Base-by-base conservation (phyloP, 2,329 filamentous ascomycete species). In the Grosmannia clavigera region DNA sequence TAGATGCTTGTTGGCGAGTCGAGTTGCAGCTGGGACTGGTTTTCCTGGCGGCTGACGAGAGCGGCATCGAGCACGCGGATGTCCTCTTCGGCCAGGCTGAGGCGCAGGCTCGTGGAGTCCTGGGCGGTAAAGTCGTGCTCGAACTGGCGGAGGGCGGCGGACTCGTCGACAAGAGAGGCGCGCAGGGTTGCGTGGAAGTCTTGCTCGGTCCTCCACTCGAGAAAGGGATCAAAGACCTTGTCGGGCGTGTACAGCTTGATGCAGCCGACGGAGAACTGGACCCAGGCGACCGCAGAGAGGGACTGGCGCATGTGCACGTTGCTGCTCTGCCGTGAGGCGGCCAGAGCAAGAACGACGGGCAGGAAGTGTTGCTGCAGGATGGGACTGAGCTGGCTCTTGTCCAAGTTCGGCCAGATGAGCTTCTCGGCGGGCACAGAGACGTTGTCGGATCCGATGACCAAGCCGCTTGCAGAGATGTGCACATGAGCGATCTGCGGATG, bases 211-310 rank as follows among this genome's bases (percentile, higher is more conserved):
- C 81, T 76, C 5, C 82, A 81, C 58, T 81, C 77, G 61, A 85
- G 76, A 61, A 85, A 81, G 1, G 94, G 94, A 70, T 99, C 94
- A 67, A 92, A 94, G 3, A 88, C 81, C 65, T 86, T 85, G 70
- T 95, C 87, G 0, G 95, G 92, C 2, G 97, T 84, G 68, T 92
- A 96, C 2, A 96, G 78, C 63, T 82, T 81, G 55, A 97, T 77
- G 48, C 86, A 82, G 19, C 86, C 85, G 25, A 92, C 73, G 1
- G 89, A 86, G 62, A 96, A 84, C 57, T 87, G 79, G 33, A 91
- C 78, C 83, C 92, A 94, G 5, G 88, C 86, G 27, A 86, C 72
- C 25, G 82, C 79, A 25, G 78, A 73, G 57, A 72, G 70, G 2
- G 67, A 65, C 56, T 69, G 65, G 46, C 53, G 54, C 3, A 14